Conservation (phyloP, 2,329 filamentous ascomycete genomes). For the Pochonia chlamydosporia region DNA sequence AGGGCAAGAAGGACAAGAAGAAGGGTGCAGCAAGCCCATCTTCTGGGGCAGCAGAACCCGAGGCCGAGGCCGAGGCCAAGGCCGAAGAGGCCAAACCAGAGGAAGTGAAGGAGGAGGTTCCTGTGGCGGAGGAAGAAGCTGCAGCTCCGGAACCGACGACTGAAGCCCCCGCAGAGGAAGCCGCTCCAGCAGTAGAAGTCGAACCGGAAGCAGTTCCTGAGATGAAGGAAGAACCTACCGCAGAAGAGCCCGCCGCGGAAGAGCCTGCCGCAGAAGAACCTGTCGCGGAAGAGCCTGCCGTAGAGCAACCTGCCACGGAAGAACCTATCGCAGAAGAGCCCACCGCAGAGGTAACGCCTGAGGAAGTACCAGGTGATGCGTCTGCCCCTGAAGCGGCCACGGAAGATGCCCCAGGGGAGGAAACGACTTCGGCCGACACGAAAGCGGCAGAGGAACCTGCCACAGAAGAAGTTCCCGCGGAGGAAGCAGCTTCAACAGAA, state of each 20-base stretch:
- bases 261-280: neutral
- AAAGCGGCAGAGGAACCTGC: too few species aligned
- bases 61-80: conserved; percentile 10
- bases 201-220: neutral
- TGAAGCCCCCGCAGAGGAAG: neutral
- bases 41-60: conserved; percentile 1
- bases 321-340: neutral
- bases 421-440: too few species aligned
- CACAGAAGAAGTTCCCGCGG: neutral
- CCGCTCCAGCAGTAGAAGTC: neutral
- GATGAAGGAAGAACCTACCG: neutral
- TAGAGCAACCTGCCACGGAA: neutral
- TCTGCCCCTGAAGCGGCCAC: neutral
- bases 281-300: neutral
- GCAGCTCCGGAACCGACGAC: neutral
- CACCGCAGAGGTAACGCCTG: neutral
- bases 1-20: conserved; percentile 18
- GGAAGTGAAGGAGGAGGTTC: neutral
- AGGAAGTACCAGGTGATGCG: neutral
- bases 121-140: neutral
- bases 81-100: conserved; percentile 6
- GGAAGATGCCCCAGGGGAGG: neutral
- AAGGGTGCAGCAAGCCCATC: neutral
- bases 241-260: neutral
- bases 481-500: conserved; percentile 3